Evolutionary conservation across 139 green algal genomes (phyloP), one percentile per base, ranked within the genome.

Genomic region (Zygnema cylindricum): DNA sequence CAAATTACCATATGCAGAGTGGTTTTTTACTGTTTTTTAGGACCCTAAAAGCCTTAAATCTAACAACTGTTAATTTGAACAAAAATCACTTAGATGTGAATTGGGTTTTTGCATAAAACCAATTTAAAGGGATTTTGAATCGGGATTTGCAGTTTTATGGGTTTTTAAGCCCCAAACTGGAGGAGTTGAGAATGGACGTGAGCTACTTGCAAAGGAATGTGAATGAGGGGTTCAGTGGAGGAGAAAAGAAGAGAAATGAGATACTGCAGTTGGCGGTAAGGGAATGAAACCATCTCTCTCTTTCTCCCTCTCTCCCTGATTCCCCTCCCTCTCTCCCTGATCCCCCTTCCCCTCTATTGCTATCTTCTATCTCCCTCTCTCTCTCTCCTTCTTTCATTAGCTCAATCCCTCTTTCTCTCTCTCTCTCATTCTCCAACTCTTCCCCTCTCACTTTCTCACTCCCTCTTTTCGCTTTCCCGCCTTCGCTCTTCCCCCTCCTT

Each of bases 201-300:
- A 95, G 92, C 25, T 99, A 98, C 93, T 93, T 99, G 40, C 96
- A 98, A 90, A 93, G 98, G 63, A 98, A 99, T 89, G 98, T 99
- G 16, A 99, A 99, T 92, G 95, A 98, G 88, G 97, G 97, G 55
- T 99, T 99, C 93, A 97, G 93, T 21, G 97, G 97, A 30, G 98
- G 98, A 43, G 98, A 99, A 91, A 99, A 98, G 95, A 99, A 99
- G 93, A 93, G 98, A 22, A 99, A 99, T 86, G 98, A 99, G 89
- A 95, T 96, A 33, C 57, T 96, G 79, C 94, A 95, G 84, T 92
- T 99, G 39, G 95, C 97, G 32, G 98, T 99, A 21, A 25, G 25
- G 57, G 30, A 79, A 16, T 43, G 36, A 41, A 79, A 79, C 7
- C 40, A 16, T 54, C 77, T 69, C 77, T 85, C 75, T 16, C 82